These are phyloP conservation scores for Escovopsis sp. DNA, from an alignment of 2,329 filamentous ascomycete genomes.

Conservation along the genomic window DNA sequence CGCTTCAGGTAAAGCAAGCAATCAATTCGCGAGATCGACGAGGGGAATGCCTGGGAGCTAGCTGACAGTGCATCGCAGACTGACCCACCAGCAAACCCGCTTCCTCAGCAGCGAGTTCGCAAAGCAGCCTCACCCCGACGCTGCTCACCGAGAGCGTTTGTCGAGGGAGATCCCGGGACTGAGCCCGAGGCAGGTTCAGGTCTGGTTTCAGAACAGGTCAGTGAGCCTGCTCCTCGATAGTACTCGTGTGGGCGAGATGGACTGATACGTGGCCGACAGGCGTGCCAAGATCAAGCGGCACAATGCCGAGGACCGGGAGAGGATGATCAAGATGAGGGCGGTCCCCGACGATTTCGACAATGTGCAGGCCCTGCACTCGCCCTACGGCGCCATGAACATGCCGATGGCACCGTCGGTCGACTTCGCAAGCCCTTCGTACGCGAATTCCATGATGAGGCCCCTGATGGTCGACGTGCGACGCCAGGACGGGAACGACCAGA, in stretches of 20 bases:
- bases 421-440: slow-evolving; percentile 33
- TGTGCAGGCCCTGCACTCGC: slow-evolving; percentile 52
- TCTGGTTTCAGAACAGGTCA: slow-evolving; percentile 97
- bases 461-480: slow-evolving; percentile 56
- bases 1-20: slow-evolving; percentile 49
- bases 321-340: slow-evolving; percentile 58
- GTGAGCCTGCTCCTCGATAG: too few relatives aligned
- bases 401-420: slow-evolving; percentile 35
- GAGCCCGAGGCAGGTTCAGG: slow-evolving; percentile 84
- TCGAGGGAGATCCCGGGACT: slow-evolving; percentile 83
- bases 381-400: slow-evolving; percentile 40
- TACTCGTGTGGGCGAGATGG: too few relatives aligned
- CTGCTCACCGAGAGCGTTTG: slow-evolving; percentile 73
- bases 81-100: slow-evolving; percentile 93
- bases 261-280: slow-evolving; percentile 21
- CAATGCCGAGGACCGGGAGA: slow-evolving; percentile 54
- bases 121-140: slow-evolving; percentile 86
- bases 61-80: slow-evolving; percentile 34
- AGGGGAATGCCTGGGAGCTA: not conserved
- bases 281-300: slow-evolving; percentile 59
- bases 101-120: slow-evolving; percentile 96
- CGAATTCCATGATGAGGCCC: slow-evolving; percentile 49
- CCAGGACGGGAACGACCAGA: slow-evolving; percentile 47
- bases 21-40: not conserved
- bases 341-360: slow-evolving; percentile 60